Percentiles rank a stretch among this genome's conserved stretches.
These are phyloP conservation scores for Alternaria rosae DNA, from an alignment of 2,329 filamentous ascomycete species.

Conservation along the genomic window DNA sequence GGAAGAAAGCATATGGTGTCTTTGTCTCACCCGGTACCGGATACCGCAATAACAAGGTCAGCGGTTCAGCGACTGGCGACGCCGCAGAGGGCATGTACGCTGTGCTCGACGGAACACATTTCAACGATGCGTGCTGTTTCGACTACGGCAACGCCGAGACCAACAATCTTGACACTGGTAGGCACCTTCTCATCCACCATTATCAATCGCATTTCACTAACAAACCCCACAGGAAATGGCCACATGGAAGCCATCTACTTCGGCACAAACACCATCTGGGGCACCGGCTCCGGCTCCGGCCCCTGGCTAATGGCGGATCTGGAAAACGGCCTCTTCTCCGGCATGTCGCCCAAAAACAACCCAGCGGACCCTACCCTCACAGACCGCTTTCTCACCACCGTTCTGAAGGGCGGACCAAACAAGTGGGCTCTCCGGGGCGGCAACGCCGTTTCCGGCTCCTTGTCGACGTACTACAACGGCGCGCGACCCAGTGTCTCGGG, in stretches of 20 bases:
- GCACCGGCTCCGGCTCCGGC: conserved; percentile 64
- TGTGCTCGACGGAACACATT: conserved; percentile 66
- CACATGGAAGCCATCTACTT: conserved; percentile 76
- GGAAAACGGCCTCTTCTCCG: conserved; percentile 72
- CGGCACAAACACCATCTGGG: conserved; percentile 63
- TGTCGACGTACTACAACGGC: conserved; percentile 68
- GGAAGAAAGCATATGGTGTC: conserved; percentile 69
- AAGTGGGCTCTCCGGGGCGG: conserved; percentile 67
- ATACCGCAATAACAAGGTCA: conserved; percentile 66
- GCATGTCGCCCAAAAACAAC: conserved; percentile 57
- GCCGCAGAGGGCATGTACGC: conserved; percentile 67
- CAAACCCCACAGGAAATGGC: conserved; percentile 54
- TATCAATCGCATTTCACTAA: neutral
- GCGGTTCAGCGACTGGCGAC: conserved; percentile 63
- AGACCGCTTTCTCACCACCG: conserved; percentile 64
- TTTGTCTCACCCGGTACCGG: conserved; percentile 68
- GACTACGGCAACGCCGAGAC: conserved; percentile 56
- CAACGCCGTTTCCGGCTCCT: conserved; percentile 61
- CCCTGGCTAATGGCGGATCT: conserved; percentile 76
- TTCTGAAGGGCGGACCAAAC: conserved; percentile 64
- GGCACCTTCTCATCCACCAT: rapidly evolving
- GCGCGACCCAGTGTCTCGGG: conserved; percentile 59
- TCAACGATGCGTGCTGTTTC: conserved; percentile 63
- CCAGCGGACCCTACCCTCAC: conserved; percentile 61
- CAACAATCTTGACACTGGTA: conserved; percentile 54